Conservation (phyloP, 352 stramenopile genomes). For the Globisporangium middletonii region DNA sequence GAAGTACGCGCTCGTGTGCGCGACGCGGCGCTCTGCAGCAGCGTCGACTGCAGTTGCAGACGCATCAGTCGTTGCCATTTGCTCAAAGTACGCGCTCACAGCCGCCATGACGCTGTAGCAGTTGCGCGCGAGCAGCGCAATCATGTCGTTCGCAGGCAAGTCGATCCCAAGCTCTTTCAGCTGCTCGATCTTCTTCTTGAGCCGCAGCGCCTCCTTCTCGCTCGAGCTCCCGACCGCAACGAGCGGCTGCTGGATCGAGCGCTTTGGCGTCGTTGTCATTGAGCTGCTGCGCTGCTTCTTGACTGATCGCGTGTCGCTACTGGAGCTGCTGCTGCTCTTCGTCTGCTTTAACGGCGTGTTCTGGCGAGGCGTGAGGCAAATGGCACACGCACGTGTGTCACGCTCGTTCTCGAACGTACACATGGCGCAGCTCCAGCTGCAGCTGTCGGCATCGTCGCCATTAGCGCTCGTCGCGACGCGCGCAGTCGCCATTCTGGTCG, state of each 20-base stretch:
- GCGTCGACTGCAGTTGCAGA: slow-evolving; percentile 9
- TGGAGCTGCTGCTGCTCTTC: neutral
- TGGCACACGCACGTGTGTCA: slow-evolving; percentile 31
- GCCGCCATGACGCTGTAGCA: slow-evolving; percentile 69
- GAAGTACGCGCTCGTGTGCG: slow-evolving; percentile 18
- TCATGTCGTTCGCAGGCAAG: slow-evolving; percentile 40
- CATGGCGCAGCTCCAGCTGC: slow-evolving; percentile 51
- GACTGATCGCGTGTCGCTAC: slow-evolving; percentile 3
- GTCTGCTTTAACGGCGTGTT: slow-evolving; percentile 1
- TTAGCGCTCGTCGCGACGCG: too few relatives aligned
- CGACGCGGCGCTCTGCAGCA: slow-evolving; percentile 14
- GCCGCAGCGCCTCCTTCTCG: slow-evolving; percentile 48
- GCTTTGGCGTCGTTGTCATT: neutral
- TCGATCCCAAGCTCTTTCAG: slow-evolving; percentile 73
- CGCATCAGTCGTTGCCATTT: slow-evolving; percentile 7
- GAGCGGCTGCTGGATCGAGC: slow-evolving; percentile 31
- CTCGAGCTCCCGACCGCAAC: slow-evolving; percentile 53
- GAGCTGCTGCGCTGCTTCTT: slow-evolving; percentile 15
- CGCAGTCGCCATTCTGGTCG: neutral
- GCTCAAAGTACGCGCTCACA: slow-evolving; percentile 75
- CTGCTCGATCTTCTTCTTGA: slow-evolving; percentile 69
- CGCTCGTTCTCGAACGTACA: slow-evolving; percentile 74
- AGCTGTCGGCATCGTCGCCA: neutral
- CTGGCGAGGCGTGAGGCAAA: slow-evolving; percentile 30
- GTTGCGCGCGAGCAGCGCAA: slow-evolving; percentile 57